Evolutionary conservation across 2,329 filamentous ascomycete genomes (phyloP), one percentile per base, ranked within the genome.

Genomic region (Fusarium coffeatum): DNA sequence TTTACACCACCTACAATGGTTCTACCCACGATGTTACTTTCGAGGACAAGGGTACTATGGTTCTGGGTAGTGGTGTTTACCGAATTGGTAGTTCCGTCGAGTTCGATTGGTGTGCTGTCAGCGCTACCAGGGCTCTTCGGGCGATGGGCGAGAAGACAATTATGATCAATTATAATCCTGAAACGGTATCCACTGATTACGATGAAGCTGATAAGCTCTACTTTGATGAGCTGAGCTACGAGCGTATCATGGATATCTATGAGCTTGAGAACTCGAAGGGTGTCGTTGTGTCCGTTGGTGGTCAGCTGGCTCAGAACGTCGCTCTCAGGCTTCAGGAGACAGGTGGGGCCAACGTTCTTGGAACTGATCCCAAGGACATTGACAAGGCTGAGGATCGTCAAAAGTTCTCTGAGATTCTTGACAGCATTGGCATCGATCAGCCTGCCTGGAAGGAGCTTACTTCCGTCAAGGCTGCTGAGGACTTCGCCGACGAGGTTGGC

Each of bases 221-320:
- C 83, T 99, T 99, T 71, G 96, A 98, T 75, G 96, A 99, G 82
- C 83, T 98, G 57, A 96, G 92, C 81, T 98, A 98, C 79, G 96
- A 98, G 84, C 91, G 95, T 78, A 95, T 98, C 12, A 97, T 98
- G 93, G 96, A 99, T 80, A 98, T 98, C 72, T 98, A 98, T 80
- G 96, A 98, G 81, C 88, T 98, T 18, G 96, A 98, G 82, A 85
- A 85, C 62, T 90, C 94, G 9, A 89, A 86, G 56, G 95, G 94
- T 74, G 93, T 98, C 27, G 94, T 98, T 6, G 95, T 98, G 10
- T 98, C 94, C 63, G 94, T 98, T 13, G 96, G 96, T 77, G 96
- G 96, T 45, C 96, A 99, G 82, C 88, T 98, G 64, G 94, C 96
- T 5, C 96, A 99, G 83, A 98, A 98, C 84, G 98, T 98, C 77